These are phyloP conservation scores for Stentor roeselii DNA, from an alignment of 73 alveolate genomes.

Conservation along the genomic window DNA sequence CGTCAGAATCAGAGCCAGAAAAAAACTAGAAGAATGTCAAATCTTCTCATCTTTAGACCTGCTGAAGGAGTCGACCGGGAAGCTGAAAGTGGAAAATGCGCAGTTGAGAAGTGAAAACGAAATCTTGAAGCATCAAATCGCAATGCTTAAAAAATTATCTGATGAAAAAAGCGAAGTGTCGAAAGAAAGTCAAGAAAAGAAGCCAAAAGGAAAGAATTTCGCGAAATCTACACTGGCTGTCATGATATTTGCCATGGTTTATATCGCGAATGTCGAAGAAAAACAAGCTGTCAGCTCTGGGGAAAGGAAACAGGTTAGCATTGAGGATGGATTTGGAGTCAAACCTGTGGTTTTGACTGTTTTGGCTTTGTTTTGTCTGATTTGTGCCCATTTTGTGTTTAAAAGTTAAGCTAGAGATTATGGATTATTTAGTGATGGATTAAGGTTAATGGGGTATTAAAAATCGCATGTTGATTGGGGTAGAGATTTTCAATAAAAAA, in stretches of 20 bases:
- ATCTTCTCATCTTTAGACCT: background rate
- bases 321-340: background rate
- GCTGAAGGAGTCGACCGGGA: background rate
- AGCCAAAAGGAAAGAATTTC: background rate
- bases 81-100: conserved; percentile 13
- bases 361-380: background rate
- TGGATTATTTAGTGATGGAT: no score
- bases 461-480: no score
- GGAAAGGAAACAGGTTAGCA: background rate
- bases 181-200: background rate
- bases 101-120: conserved; percentile 1
- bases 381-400: background rate
- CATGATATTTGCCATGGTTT: background rate
- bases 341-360: background rate
- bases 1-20: conserved; percentile 11
- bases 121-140: background rate
- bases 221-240: background rate
- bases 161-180: no score
- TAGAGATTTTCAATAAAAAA: no score
- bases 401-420: background rate
- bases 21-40: conserved; percentile 4
- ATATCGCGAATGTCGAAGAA: background rate
- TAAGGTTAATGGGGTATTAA: no score
- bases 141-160: background rate
- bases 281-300: background rate